These are phyloP conservation scores for Trichocladium uniseriatum DNA, from an alignment of 495 filamentous ascomycete species.

Conservation along the genomic window DNA sequence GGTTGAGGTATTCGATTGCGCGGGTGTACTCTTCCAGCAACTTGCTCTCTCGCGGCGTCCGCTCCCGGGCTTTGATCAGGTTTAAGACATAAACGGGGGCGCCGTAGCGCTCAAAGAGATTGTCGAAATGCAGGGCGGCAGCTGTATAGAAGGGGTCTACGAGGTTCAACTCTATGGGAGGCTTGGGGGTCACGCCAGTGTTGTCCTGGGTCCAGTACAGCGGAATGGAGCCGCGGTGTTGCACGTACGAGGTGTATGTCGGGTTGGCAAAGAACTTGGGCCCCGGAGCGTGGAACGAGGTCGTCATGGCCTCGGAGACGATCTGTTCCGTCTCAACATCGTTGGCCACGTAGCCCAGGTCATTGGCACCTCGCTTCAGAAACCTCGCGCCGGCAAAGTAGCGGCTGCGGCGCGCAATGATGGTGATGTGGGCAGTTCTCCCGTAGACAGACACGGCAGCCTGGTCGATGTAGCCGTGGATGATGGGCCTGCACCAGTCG, in stretches of 20 bases:
- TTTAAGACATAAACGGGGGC: slow-evolving; percentile 89
- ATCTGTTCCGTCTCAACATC: slow-evolving; percentile 99
- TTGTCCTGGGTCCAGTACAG: slow-evolving; percentile 97
- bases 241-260: slow-evolving; percentile 89
- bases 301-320: slow-evolving; percentile 84
- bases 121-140: slow-evolving; percentile 94
- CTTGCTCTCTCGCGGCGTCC: slow-evolving; percentile 88
- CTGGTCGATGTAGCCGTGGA: slow-evolving; percentile 95
- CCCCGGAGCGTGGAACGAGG: slow-evolving; percentile 89
- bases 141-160: slow-evolving; percentile 93
- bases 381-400: slow-evolving; percentile 94
- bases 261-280: slow-evolving; percentile 80
- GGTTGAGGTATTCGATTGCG: slow-evolving; percentile 86
- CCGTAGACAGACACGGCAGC: slow-evolving; percentile 76
- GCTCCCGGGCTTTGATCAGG: slow-evolving; percentile 80
- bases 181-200: slow-evolving; percentile 89
- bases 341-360: slow-evolving; percentile 93
- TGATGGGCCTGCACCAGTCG: slow-evolving; percentile 93
- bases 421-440: slow-evolving; percentile 75
- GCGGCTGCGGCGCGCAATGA: slow-evolving; percentile 85
- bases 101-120: slow-evolving; percentile 90
- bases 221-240: slow-evolving; percentile 94
- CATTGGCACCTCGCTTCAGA: slow-evolving; percentile 89
- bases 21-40: slow-evolving; percentile 79
- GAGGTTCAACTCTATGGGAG: slow-evolving; percentile 87